phyloP scores from a whole-genome alignment of 176 grass and related monocot genomes.

The Paspalum notatum region DNA sequence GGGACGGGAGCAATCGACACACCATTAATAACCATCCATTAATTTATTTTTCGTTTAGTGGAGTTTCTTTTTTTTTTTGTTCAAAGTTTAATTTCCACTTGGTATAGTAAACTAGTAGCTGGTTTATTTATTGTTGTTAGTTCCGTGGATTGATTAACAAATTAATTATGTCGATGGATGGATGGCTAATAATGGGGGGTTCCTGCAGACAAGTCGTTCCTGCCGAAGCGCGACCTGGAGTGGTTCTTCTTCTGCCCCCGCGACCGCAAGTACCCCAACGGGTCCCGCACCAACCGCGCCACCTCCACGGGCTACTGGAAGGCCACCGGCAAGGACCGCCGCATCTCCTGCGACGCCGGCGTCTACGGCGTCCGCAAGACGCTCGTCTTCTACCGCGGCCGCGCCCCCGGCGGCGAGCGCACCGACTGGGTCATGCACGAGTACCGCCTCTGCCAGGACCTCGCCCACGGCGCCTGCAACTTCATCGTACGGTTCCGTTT shows the following conservation, averaged over 20 bases:
- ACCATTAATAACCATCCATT: no score
- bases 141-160: no score
- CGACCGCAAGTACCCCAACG: slow-evolving; percentile 96
- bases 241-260: slow-evolving; percentile 99
- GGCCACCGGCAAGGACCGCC: slow-evolving; percentile 93
- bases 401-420: slow-evolving; percentile 93
- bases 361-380: slow-evolving; percentile 87
- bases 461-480: slow-evolving; percentile 71
- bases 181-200: no score
- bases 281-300: slow-evolving; percentile 90
- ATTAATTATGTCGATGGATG: no score
- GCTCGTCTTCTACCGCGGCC: slow-evolving; percentile 88
- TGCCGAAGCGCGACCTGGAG: slow-evolving; percentile 87
- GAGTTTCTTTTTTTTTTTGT: no score
- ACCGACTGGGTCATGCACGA: slow-evolving; percentile 99
- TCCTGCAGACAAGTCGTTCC: slow-evolving; percentile 84
- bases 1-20: no score
- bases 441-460: slow-evolving; percentile 92
- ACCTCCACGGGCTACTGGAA: slow-evolving; percentile 90
- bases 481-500: slow-evolving; percentile 91
- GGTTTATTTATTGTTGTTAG: no score
- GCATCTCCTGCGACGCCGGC: slow-evolving; percentile 67
- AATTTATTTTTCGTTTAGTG: no score
- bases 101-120: no score
- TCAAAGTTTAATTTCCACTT: no score